Conservation (phyloP, 257 asterid species). For the Prunella vulgaris region DNA sequence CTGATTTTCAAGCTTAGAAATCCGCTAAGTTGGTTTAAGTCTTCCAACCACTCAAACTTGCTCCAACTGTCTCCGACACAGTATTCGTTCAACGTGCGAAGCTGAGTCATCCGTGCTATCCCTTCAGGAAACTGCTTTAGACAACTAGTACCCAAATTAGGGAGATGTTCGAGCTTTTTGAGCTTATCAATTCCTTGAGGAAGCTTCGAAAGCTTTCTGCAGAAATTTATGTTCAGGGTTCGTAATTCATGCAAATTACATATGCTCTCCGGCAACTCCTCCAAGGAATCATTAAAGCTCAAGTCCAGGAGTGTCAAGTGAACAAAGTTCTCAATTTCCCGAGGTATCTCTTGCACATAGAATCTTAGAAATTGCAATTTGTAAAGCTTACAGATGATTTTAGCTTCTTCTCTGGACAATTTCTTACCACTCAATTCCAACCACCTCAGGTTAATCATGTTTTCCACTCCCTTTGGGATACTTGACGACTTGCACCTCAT, state of each 20-base stretch:
- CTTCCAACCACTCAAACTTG: slow-evolving; percentile 14
- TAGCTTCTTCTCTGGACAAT: background rate
- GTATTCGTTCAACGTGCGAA: background rate
- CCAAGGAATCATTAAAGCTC: background rate
- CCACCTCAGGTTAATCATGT: slow-evolving; percentile 23
- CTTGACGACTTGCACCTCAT: background rate
- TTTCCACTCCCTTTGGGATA: slow-evolving; percentile 14
- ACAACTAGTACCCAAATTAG: no score
- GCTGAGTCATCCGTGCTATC: background rate
- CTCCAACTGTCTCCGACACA: background rate
- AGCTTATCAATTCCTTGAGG: slow-evolving; percentile 27
- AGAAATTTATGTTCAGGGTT: slow-evolving; percentile 16
- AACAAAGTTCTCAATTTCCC: slow-evolving; percentile 13
- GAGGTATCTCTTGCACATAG: background rate
- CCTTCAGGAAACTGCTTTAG: slow-evolving; percentile 1
- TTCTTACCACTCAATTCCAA: slow-evolving; percentile 5
- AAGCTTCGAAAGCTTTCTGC: background rate
- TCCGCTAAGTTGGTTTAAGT: slow-evolving; percentile 11
- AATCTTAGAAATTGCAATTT: slow-evolving; percentile 10
- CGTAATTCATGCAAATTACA: slow-evolving; percentile 5
- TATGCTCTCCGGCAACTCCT: slow-evolving; percentile 22
- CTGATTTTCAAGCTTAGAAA: background rate
- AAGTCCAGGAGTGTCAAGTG: slow-evolving; percentile 10
- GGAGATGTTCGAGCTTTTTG: slow-evolving; percentile 23
- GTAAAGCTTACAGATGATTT: background rate